Conservation (phyloP, 1,284 basidiomycete species). For the Irpex sp. region DNA sequence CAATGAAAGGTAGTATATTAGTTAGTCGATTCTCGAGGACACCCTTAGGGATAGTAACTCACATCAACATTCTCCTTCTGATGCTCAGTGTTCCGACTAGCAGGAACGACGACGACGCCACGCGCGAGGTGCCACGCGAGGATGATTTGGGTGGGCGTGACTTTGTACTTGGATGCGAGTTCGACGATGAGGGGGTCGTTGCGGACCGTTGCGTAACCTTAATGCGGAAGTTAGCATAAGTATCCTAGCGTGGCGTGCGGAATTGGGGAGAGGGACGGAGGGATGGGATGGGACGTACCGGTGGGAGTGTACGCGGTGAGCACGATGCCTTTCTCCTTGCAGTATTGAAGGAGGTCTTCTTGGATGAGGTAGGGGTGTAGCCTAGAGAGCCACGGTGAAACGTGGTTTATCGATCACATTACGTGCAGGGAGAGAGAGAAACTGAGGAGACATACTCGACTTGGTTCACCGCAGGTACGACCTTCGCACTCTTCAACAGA, state of each 20-base stretch:
- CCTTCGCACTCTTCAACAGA: slow-evolving; percentile 36
- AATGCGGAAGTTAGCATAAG: not conserved
- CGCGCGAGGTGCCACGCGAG: slow-evolving; percentile 44
- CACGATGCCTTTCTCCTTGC: slow-evolving; percentile 54
- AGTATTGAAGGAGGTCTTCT: slow-evolving; percentile 53
- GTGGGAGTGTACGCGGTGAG: slow-evolving; percentile 69
- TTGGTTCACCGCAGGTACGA: slow-evolving; percentile 64
- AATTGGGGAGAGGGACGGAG: not conserved
- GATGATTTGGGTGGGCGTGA: slow-evolving; percentile 37
- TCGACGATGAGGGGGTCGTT: slow-evolving; percentile 36
- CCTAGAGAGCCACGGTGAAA: slow-evolving; percentile 26
- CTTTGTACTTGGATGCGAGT: slow-evolving; percentile 41
- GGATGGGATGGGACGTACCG: slow-evolving; percentile 29
- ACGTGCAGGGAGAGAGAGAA: no score
- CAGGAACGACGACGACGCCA: slow-evolving; percentile 36
- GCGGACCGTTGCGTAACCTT: slow-evolving; percentile 38
- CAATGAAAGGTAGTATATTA: slow-evolving; percentile 5
- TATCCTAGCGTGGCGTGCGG: not conserved
- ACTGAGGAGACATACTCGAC: slow-evolving; percentile 52
- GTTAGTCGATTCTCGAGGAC: no score
- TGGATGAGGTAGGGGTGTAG: slow-evolving; percentile 57
- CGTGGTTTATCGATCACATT: no score
- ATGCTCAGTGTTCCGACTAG: slow-evolving; percentile 36
- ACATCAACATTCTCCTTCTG: slow-evolving; percentile 44
- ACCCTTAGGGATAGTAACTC: no score